phyloP scores from a whole-genome alignment of 805 yeast genomes.

The Wickerhamomyces subpelliculosus region DNA sequence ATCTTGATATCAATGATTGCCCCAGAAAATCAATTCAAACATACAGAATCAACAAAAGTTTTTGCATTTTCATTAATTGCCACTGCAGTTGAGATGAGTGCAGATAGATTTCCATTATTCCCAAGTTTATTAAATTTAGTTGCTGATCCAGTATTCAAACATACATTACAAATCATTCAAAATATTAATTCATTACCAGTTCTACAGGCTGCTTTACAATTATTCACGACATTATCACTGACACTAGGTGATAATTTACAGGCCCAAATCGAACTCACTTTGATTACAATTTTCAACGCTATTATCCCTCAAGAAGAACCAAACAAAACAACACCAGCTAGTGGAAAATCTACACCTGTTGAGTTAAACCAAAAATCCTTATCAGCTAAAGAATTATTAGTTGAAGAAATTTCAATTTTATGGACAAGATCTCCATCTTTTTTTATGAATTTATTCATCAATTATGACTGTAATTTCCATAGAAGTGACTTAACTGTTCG shows the following conservation, averaged over 20 bases:
- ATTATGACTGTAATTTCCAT: slow-evolving; percentile 87
- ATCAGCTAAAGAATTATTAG: slow-evolving; percentile 66
- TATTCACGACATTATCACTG: slow-evolving; percentile 65
- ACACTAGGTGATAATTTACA: slow-evolving; percentile 61
- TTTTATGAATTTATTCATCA: slow-evolving; percentile 69
- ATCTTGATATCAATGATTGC: slow-evolving; percentile 74
- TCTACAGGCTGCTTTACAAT: slow-evolving; percentile 66
- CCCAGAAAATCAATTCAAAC: slow-evolving; percentile 76
- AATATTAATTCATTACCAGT: slow-evolving; percentile 65
- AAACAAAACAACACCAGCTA: slow-evolving; percentile 5
- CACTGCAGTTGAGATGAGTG: slow-evolving; percentile 77
- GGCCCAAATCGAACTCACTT: slow-evolving; percentile 72
- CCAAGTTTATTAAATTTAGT: slow-evolving; percentile 60
- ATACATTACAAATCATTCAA: slow-evolving; percentile 73
- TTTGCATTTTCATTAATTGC: slow-evolving; percentile 73
- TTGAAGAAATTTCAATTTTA: slow-evolving; percentile 75
- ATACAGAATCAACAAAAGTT: slow-evolving; percentile 80
- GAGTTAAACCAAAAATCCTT: slow-evolving; percentile 19
- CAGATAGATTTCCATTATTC: slow-evolving; percentile 51
- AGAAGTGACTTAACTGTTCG: slow-evolving; percentile 69
- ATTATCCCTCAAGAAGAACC: slow-evolving; percentile 33
- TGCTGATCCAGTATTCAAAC: slow-evolving; percentile 80
- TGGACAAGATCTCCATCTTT: slow-evolving; percentile 79
- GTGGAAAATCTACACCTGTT: slow-evolving; percentile 26
- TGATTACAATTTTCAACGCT: slow-evolving; percentile 55